These are phyloP conservation scores for Coniella lustricola DNA, from an alignment of 2,329 filamentous ascomycete genomes.

Conservation along the genomic window DNA sequence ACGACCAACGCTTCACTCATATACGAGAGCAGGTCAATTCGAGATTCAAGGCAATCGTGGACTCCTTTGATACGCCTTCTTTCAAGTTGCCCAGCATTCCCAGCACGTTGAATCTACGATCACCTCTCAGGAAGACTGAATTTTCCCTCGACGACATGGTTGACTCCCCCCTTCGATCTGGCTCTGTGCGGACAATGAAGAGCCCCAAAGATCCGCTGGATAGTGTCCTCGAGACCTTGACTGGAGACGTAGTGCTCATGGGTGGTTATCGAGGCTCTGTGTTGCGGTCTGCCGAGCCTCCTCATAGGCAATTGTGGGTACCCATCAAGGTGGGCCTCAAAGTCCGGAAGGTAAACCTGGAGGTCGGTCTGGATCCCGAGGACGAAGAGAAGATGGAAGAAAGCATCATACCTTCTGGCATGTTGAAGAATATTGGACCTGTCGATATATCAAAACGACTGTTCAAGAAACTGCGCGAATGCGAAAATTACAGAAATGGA, in stretches of 20 bases:
- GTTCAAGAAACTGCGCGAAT: conserved; percentile 68
- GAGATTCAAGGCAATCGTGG: conserved; percentile 80
- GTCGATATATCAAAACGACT: conserved; percentile 82
- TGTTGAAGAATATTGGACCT: conserved; percentile 85
- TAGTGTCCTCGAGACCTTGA: conserved; percentile 57
- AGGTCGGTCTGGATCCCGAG: conserved; percentile 72
- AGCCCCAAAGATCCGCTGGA: conserved; percentile 35
- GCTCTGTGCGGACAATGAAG: conserved; percentile 18
- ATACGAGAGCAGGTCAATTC: conserved; percentile 82
- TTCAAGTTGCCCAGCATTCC: conserved; percentile 55
- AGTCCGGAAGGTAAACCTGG: conserved; percentile 82
- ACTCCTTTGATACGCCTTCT: conserved; percentile 74
- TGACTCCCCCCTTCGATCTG: conserved; percentile 14
- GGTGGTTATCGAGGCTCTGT: conserved; percentile 88
- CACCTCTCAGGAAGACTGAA: conserved; percentile 23
- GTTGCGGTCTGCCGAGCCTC: conserved; percentile 73
- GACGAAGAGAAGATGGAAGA: conserved; percentile 81
- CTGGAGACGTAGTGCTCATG: conserved; percentile 79
- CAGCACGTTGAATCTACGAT: conserved; percentile 16
- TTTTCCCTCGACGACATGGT: conserved; percentile 9
- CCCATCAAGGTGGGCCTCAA: conserved; percentile 90
- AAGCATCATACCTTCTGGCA: conserved; percentile 76
- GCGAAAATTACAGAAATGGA: conserved; percentile 64
- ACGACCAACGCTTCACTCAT: conserved; percentile 73
- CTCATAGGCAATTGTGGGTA: conserved; percentile 86